Evolutionary conservation across 1,284 basidiomycete species (phyloP), one percentile per base, ranked within the genome.

Genomic region (Leccinum cinnamomeum): DNA sequence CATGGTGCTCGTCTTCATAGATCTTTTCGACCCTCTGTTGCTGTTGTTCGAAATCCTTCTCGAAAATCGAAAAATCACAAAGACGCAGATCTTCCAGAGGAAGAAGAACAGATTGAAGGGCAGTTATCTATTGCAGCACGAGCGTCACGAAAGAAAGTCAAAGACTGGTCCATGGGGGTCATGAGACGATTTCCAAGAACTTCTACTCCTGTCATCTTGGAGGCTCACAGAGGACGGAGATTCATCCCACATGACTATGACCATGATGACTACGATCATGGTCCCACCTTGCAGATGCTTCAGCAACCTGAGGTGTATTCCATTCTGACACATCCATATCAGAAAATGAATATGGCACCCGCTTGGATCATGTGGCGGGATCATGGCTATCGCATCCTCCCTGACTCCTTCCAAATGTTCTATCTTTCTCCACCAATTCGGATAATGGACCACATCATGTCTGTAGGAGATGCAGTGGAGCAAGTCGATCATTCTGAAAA

Each of bases 321-420:
- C 1, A 60, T 68, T 1, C 2, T 58, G 0, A 58, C 54, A 0
- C 7, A 20, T 14, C 50, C 57, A 3, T 60, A 44, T 7, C 2
- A 60, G 4, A 14, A 54, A 0, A 66, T 64, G 51, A 12, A 7
- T 0, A 46, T 60, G 5, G 23, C 25, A 0, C 10, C 68, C 16
- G 8, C 62, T 8, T 69, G 66, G 60, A 37, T 18, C 0, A 63
- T 69, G 59, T 70, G 57, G 55, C 0, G 8, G 2, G 67, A 69
- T 5, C 58, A 69, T 64, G 69, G 69, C 0, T 70, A 69, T 48
- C 5, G 18, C 1, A 3, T 69, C 2, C 53, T 68, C 0, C 20
- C 30, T 0, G 5, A 57, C 2, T 60, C 57, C 2, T 65, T 62
- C 18, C 65, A 70, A 14, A 70, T 65, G 59, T 69, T 69, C 1